These are phyloP conservation scores for Salix koriyanagi DNA, from an alignment of 345 rosid genomes.

Conservation along the genomic window DNA sequence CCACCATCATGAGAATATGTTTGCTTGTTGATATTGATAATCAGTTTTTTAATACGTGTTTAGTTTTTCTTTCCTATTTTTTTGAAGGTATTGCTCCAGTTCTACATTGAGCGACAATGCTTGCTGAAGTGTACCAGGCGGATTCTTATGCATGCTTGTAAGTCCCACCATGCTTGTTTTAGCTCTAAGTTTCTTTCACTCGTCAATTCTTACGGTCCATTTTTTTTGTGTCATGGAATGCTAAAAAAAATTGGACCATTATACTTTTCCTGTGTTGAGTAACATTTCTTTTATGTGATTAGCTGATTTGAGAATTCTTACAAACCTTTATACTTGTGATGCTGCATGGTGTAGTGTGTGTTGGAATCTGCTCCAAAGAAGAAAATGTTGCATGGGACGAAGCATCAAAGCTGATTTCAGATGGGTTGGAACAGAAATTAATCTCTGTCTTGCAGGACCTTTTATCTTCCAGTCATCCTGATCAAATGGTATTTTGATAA, in stretches of 20 bases:
- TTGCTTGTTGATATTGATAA: neutral
- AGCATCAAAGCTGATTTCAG: constrained; percentile 64
- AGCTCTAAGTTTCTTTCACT: neutral
- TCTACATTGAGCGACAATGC: constrained; percentile 90
- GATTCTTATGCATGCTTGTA: constrained; percentile 76
- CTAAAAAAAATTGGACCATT: neutral
- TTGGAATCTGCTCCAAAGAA: constrained; percentile 42
- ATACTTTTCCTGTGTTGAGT: neutral
- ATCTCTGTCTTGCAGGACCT: constrained; percentile 53
- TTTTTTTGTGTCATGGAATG: neutral
- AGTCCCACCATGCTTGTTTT: constrained; percentile 18
- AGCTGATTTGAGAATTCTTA: neutral
- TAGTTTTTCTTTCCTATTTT: constrained; percentile 7
- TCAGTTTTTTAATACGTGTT: neutral
- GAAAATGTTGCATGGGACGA: constrained; percentile 40
- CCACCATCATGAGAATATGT: neutral
- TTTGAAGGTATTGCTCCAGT: constrained; percentile 67
- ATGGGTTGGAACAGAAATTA: constrained; percentile 70
- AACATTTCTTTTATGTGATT: neutral
- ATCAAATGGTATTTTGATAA: constrained; percentile 52
- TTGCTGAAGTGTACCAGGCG: constrained; percentile 77
- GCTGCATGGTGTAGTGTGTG: constrained; percentile 48
- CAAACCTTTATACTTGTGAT: neutral
- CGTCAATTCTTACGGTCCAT: neutral
- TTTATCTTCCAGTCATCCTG: constrained; percentile 57